A percentile compares a stretch with the other conserved stretches of the same genome.
Evolutionary conservation across 371 early-diverging fungal species (phyloP).

Genomic region (Mucor racemosus): DNA sequence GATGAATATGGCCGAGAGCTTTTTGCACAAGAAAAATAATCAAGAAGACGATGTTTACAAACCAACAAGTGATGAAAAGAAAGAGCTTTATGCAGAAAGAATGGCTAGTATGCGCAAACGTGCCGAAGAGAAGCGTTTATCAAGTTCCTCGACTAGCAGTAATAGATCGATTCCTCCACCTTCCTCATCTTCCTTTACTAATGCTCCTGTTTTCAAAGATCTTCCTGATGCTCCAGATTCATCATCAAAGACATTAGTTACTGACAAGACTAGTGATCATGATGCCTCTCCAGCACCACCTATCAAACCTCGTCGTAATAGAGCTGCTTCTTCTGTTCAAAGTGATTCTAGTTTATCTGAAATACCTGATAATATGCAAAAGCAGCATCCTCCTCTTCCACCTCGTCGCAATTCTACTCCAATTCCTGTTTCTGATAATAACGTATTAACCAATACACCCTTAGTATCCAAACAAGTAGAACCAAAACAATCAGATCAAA

Average conservation of each 20-base stretch:
- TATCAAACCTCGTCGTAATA: conserved; percentile 10
- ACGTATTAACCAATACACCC: neutral
- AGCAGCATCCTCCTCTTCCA: conserved; percentile 10
- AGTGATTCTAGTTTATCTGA: neutral
- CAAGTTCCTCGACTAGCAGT: neutral
- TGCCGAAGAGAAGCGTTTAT: conserved; percentile 11
- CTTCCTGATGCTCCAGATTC: neutral
- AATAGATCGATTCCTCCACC: neutral
- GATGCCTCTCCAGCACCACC: neutral
- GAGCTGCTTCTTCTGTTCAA: conserved; percentile 9
- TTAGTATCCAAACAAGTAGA: neutral
- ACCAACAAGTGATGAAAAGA: conserved; percentile 13
- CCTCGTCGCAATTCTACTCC: conserved; percentile 20
- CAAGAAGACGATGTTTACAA: neutral
- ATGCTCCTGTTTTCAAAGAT: neutral
- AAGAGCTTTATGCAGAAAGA: conserved; percentile 21
- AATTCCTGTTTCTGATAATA: neutral
- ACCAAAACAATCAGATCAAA: neutral
- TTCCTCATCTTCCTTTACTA: neutral
- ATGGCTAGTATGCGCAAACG: conserved; percentile 23
- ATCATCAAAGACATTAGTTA: neutral
- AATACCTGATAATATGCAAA: neutral
- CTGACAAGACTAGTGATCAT: neutral
- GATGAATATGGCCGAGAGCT: conserved; percentile 13
- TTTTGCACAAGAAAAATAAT: conserved; percentile 10